phyloP scores from a whole-genome alignment of 306 rosid genomes.

The Psophocarpus tetragonolobus region DNA sequence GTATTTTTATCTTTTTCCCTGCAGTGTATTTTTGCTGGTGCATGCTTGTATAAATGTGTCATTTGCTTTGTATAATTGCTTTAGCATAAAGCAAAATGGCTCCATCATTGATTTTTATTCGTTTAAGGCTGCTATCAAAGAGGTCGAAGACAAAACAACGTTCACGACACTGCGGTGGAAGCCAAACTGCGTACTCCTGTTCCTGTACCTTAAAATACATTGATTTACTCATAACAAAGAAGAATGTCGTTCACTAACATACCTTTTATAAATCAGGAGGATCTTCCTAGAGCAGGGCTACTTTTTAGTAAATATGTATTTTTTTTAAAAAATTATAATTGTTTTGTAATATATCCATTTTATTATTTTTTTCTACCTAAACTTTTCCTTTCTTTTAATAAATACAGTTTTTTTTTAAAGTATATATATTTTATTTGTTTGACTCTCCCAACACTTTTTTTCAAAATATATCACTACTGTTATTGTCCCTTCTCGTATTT shows the following conservation, averaged over 20 bases:
- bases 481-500: neutral
- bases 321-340: no score
- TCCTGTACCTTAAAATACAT: neutral
- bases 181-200: neutral
- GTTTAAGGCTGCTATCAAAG: neutral
- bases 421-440: no score
- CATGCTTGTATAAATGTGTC: neutral
- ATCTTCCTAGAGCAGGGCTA: no score
- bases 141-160: neutral
- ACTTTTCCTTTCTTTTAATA: no score
- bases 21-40: neutral
- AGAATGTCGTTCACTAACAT: neutral
- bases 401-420: no score
- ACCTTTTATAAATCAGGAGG: no score
- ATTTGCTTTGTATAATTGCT: neutral
- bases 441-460: no score
- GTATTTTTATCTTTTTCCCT: neutral
- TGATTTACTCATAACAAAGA: neutral
- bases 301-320: no score
- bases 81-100: slow-evolving; percentile 15
- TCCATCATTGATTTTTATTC: slow-evolving; percentile 21
- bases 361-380: no score
- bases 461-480: no score
- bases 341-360: no score
- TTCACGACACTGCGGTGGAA: neutral